phyloP scores from a whole-genome alignment of 2,329 filamentous ascomycete genomes.

The Trichoderma brevicompactum region DNA sequence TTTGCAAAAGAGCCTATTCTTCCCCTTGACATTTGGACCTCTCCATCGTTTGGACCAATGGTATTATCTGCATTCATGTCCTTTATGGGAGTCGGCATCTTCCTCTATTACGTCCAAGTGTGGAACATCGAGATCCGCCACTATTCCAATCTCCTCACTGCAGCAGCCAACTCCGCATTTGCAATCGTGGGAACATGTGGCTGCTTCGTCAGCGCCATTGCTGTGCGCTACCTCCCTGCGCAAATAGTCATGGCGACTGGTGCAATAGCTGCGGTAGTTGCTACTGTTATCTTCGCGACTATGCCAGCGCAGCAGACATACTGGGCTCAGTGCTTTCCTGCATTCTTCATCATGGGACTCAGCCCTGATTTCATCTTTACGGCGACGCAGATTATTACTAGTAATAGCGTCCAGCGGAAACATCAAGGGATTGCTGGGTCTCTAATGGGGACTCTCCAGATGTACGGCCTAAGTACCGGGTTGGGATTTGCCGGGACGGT shows the following conservation, averaged over 20 bases:
- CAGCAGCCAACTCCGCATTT: constrained; percentile 46
- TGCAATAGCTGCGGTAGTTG: constrained; percentile 35
- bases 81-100: constrained; percentile 54
- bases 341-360: constrained; percentile 40
- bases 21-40: constrained; percentile 41
- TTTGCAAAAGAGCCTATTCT: constrained; percentile 49
- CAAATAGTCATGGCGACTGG: constrained; percentile 55
- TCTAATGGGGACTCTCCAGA: constrained; percentile 49
- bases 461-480: constrained; percentile 41
- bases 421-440: constrained; percentile 57
- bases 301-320: constrained; percentile 51
- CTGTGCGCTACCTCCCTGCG: constrained; percentile 52
- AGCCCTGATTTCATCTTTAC: constrained; percentile 57
- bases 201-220: constrained; percentile 47
- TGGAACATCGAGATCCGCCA: constrained; percentile 51
- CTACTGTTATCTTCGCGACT: constrained; percentile 41
- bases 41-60: constrained; percentile 44
- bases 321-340: constrained; percentile 48
- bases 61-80: constrained; percentile 50
- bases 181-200: constrained; percentile 45
- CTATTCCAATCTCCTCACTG: constrained; percentile 47
- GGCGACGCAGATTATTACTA: constrained; percentile 55
- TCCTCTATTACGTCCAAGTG: constrained; percentile 53
- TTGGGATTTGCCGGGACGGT: constrained; percentile 43
- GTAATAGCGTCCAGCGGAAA: constrained; percentile 52